Percentiles rank a stretch among this genome's conserved stretches.
Conservation (phyloP, 345 rosid genomes). For the Aurinia saxatilis region DNA sequence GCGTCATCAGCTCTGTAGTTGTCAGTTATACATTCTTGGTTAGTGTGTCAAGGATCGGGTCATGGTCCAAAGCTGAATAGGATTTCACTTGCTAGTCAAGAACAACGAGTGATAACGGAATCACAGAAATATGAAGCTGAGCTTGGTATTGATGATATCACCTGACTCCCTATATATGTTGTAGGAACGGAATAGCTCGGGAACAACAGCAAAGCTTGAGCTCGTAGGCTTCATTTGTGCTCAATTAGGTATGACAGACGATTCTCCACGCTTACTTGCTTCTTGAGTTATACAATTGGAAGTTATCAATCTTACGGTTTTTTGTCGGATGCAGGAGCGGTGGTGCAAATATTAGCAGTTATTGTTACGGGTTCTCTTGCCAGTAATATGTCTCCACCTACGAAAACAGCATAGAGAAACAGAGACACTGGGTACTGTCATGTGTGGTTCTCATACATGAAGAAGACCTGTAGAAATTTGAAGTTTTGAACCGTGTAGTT, state of each 20-base stretch:
- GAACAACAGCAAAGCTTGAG: slow-evolving; percentile 31
- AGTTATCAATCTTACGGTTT: neutral
- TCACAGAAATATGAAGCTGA: neutral
- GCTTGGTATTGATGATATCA: slow-evolving; percentile 3
- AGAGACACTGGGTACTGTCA: neutral
- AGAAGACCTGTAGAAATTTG: neutral
- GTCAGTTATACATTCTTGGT: neutral
- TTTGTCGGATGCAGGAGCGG: slow-evolving; percentile 27
- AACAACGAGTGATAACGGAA: neutral
- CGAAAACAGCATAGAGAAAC: slow-evolving; percentile 31
- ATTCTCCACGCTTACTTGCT: neutral
- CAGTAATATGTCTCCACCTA: slow-evolving; percentile 74
- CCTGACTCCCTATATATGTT: neutral
- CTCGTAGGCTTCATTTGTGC: slow-evolving; percentile 30
- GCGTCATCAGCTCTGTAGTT: neutral
- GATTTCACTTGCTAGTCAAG: neutral
- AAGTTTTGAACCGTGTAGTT: neutral
- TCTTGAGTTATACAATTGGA: neutral
- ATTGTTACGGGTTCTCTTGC: slow-evolving; percentile 38
- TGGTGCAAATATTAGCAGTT: slow-evolving; percentile 38
- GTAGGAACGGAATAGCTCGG: slow-evolving; percentile 24
- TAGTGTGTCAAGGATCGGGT: neutral
- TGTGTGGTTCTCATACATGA: slow-evolving; percentile 1
- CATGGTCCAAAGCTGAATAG: no score
- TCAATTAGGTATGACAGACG: slow-evolving; percentile 28